Evolutionary conservation across 2,329 filamentous ascomycete species (phyloP), one percentile per base, ranked within the genome.

Genomic region (Hymenoscyphus albidus): DNA sequence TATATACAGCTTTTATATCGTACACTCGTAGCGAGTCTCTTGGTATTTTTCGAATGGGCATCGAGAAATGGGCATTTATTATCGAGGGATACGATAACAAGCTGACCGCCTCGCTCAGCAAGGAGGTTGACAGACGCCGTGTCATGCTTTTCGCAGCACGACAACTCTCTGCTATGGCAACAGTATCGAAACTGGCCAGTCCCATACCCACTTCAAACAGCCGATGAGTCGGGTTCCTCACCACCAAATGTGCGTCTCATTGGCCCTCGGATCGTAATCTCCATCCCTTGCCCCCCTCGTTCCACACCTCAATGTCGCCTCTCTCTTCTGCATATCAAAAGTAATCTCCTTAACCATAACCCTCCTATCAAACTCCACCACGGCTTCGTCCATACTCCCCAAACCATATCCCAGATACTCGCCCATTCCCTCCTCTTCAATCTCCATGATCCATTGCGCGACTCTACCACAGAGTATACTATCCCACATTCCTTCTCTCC

Each of bases 341-440:
- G 69, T 55, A 51, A 75, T 73, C 65, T 73, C 71, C 63, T 72
- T 74, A 9, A 75, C 70, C 73, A 74, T 75, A 0, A 75, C 70
- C 39, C 73, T 71, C 58, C 63, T 70, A 22, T 69, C 67, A n/a
- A 66, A 66, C 5, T 58, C 56, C 27, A 73, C 70, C 5, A 68
- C 54, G 2, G 63, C 59, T 13, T 55, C 40, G 44, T 64, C 63
- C 63, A 64, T 64, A 18, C n/a, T 62, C 1, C 63, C 63, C 63
- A 64, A 59, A 5, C 63, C 63, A 48, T 64, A 79, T 65, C 64
- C 62, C 57, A 74, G 2, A 32, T 44, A 51, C 31, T 58, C 39
- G 1, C 55, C 59, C 58, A 74, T 35, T 2, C 58, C 68, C 40
- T 69, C 68, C 58, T 74, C 72, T 60, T 74, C 57, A 63, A 90